Evolutionary conservation across 768 basidiomycete genomes (phyloP), one percentile per base, ranked within the genome.

Genomic region (Gloeopeniophorella convolvens): DNA sequence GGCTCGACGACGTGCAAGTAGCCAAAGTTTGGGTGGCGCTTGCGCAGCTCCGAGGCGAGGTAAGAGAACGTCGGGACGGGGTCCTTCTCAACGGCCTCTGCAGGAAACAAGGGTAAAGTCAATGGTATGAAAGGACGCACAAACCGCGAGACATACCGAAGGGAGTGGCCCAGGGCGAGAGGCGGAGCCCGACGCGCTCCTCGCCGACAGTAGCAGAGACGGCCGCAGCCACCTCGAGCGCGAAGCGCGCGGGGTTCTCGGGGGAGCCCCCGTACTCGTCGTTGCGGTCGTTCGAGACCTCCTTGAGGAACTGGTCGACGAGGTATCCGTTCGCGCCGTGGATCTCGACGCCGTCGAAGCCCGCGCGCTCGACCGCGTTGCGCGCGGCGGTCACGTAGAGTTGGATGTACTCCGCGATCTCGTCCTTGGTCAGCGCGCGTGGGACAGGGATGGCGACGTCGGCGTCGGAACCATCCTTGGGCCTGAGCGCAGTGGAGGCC

Each of bases 51-150:
- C 4, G 65, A 45, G 18, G 76, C 70, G 28, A 83, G 55, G 62
- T 82, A 71, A 0, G 68, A 54, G 66, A 78, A 85, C 8, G 75
- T 76, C 0, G 80, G 77, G 3, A 72, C 64, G 0, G 80, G 81
- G 50, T 83, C 71, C 3, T 59, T 54, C 76, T 79, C 78, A 6
- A 68, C 62, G 77, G 83, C 78, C 5, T 37, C 62, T 58, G 27
- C 44, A 3, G n/a, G 24, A 36, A 20, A 31, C 30, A 13, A 39
- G 48, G 40, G 36, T 59, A 57, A 33, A 57, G 52, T 27, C 54
- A 34, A 44, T 63, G 57, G 12, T 30, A 9, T 58, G 21, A 50
- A 61, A 58, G 21, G 6, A 30, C 11, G 21, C 12, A n/a, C n/a
- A 4, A 16, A 13, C 27, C 6, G 8, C 10, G 13, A 57, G 42